Conservation (phyloP, 192 early-diverging fungal species). For the Thamnidium elegans region DNA sequence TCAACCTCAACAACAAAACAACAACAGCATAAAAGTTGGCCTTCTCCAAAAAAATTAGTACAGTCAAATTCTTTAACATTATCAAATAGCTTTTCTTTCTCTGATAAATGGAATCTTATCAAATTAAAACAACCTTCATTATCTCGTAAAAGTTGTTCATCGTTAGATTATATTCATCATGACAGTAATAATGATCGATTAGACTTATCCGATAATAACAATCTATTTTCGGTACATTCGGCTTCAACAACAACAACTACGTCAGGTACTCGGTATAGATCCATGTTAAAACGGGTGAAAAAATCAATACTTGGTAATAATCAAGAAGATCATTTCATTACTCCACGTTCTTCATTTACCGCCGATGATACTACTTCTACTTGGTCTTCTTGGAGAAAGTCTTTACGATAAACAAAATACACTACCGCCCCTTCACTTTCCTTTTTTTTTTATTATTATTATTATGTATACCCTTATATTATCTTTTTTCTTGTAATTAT, state of each 20-base stretch:
- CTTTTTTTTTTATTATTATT: no score
- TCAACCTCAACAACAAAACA: not conserved
- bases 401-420: not conserved
- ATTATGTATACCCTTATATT: no score
- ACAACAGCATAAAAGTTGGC: not conserved
- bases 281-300: constrained; percentile 10
- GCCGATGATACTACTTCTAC: not conserved
- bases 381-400: constrained; percentile 9
- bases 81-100: constrained; percentile 8
- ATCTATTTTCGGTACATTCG: constrained; percentile 1
- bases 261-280: constrained; percentile 9
- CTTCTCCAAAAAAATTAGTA: not conserved
- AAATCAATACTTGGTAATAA: constrained; percentile 5
- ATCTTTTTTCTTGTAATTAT: no score
- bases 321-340: not conserved
- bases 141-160: constrained; percentile 10
- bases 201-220: no score
- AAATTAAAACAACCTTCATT: constrained; percentile 2
- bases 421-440: not conserved
- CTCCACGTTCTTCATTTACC: constrained; percentile 2
- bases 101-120: constrained; percentile 1
- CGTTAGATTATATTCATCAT: not conserved
- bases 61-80: not conserved
- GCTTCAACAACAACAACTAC: not conserved
- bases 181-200: not conserved